These are phyloP conservation scores for Spergularia marina DNA, from an alignment of 148 eudicot species.

Conservation along the genomic window DNA sequence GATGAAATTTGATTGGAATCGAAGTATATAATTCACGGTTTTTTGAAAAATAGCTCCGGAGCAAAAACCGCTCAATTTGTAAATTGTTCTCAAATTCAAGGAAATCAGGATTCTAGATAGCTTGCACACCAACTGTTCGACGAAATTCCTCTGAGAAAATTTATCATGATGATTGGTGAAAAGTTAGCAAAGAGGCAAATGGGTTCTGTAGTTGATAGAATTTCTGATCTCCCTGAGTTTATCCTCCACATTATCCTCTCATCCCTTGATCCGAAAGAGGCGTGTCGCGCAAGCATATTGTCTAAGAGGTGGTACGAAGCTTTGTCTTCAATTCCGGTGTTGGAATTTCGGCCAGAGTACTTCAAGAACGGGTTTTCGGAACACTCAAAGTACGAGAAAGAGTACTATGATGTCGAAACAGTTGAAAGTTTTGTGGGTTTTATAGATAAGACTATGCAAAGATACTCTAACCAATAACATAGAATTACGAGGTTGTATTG, in stretches of 20 bases:
- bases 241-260: neutral
- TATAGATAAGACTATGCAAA: slow-evolving; percentile 1
- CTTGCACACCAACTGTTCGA: too few relatives aligned
- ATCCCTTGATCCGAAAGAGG: neutral
- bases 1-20: too few relatives aligned
- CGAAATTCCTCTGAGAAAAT: neutral
- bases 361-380: neutral
- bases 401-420: neutral
- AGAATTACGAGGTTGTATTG: neutral
- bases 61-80: too few relatives aligned
- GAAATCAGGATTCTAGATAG: too few relatives aligned
- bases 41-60: too few relatives aligned
- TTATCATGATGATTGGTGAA: neutral
- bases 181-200: neutral
- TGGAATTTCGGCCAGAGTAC: slow-evolving; percentile 2
- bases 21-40: too few relatives aligned
- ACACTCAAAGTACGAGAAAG: neutral
- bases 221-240: slow-evolving; percentile 4
- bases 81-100: too few relatives aligned
- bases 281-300: neutral
- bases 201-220: neutral
- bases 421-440: neutral
- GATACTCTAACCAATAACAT: neutral
- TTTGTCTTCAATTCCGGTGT: slow-evolving; percentile 1
- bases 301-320: neutral